Base-by-base conservation (phyloP, 805 yeast genomes). In the Kuraishia ogatae region DNA sequence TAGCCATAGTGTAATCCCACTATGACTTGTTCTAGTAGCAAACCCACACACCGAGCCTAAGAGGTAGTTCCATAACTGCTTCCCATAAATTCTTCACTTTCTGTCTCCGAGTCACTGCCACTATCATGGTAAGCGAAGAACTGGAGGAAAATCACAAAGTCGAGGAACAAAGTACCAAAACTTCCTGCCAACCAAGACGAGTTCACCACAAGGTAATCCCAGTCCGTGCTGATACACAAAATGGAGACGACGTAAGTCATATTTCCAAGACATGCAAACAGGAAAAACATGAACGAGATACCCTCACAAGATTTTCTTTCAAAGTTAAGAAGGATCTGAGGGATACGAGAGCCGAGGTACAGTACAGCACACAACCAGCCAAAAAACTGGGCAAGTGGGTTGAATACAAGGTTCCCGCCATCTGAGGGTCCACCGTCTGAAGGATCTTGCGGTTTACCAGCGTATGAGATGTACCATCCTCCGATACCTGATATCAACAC, bases 241-340 rank as follows among this genome's bases (percentile, higher is more conserved):
- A 93, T 93, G 11, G 96, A 87, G 15, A 89, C 79, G 48, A 94
- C 97, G 63, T 91, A 94, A 0, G 97, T 89, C 64, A 89, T 74
- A 67, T 93, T 94, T 51, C 99, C 99, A 55, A 93, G 73, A 68
- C 97, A 91, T 21, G 99, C 98, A 76, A 94, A 93, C 22, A 94
- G 72, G 71, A 93, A 93, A 71, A 94, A 93, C 77, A 93, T 77
- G 65, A 94, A 89, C 11, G 97, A 89, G 52, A 93, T 88, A 23
- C 98, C 98, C 58, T 94, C 98, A 67, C 97, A 91, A 1, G 96
- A 87, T 71, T 91, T 92, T 65, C 97, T 80, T 67, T 85, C 77
- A 65, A 78, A 89, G 71, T 94, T 94, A 58, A 93, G 77, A 56
- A 89, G 68, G 54, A 94, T 89, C 71, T 94, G 99, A 1, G 99